Percentiles rank a stretch among this genome's conserved stretches.
phyloP scores from a whole-genome alignment of 2,329 filamentous ascomycete species.

The Phialophora verrucosa region DNA sequence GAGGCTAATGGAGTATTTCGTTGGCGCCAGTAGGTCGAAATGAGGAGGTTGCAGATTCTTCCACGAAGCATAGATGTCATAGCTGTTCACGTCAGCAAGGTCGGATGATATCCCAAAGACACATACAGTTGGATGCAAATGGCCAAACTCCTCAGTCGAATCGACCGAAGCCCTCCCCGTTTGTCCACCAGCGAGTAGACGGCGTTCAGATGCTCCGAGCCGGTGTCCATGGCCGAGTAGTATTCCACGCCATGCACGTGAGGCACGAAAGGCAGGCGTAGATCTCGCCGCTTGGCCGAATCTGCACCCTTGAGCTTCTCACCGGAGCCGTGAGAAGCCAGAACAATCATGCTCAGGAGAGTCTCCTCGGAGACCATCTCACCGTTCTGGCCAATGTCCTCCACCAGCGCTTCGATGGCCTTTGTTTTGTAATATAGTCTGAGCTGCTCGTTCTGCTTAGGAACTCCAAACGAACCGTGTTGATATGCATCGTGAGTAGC shows the following conservation, averaged over 20 bases:
- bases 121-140: conserved; percentile 7
- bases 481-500: conserved; percentile 9
- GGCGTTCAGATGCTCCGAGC: conserved; percentile 4
- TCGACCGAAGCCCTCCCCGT: conserved; percentile 5
- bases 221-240: conserved; percentile 8
- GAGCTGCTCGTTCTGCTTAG: conserved; percentile 10
- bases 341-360: conserved; percentile 8
- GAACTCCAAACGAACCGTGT: conserved; percentile 5
- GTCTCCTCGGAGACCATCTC: conserved; percentile 8
- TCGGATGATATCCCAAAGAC: not conserved
- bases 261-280: conserved; percentile 6
- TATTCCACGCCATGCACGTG: conserved; percentile 10
- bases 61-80: conserved; percentile 10
- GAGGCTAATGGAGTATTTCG: conserved; percentile 3
- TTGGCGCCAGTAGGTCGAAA: conserved; percentile 6
- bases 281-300: conserved; percentile 5
- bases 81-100: not conserved
- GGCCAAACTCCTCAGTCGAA: not conserved
- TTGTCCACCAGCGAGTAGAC: conserved; percentile 9
- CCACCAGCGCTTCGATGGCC: conserved; percentile 5
- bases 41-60: not conserved
- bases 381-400: conserved; percentile 2
- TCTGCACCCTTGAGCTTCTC: conserved; percentile 5
- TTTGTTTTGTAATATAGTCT: conserved; percentile 3
- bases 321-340: conserved; percentile 2